phyloP scores from a whole-genome alignment of 2,329 filamentous ascomycete species.

The Sordariomycetes sp. region DNA sequence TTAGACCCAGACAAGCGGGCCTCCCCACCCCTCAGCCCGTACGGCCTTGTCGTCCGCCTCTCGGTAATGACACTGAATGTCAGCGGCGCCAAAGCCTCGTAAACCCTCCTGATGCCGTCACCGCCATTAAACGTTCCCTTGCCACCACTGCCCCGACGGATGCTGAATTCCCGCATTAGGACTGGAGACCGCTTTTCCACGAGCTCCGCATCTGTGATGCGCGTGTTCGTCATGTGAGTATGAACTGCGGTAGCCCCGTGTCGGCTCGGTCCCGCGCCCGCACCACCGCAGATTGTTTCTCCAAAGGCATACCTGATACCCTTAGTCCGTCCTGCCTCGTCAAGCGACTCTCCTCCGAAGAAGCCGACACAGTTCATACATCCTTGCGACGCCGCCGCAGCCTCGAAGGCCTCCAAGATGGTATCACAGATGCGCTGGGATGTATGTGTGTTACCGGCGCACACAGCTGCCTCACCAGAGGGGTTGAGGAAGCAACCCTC shows the following conservation, averaged over 20 bases:
- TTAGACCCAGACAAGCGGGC: conserved; percentile 72
- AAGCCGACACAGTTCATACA: conserved; percentile 79
- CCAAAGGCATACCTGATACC: too few relatives aligned
- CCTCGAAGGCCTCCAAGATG: conserved; percentile 56
- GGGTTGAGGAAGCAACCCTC: conserved; percentile 62
- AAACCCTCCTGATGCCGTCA: conserved; percentile 64
- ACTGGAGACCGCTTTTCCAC: conserved; percentile 52
- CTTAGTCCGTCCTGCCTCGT: neutral
- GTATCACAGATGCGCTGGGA: conserved; percentile 30
- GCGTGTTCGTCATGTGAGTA: conserved; percentile 58
- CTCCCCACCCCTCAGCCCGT: conserved; percentile 67
- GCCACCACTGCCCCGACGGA: conserved; percentile 51
- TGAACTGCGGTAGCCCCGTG: neutral
- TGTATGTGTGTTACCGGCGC: conserved; percentile 53
- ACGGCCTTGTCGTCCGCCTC: conserved; percentile 56
- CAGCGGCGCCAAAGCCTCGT: neutral
- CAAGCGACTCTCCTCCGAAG: conserved; percentile 44
- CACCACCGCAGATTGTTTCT: neutral
- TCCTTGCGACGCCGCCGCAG: conserved; percentile 67
- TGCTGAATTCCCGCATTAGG: conserved; percentile 54
- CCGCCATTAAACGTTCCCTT: conserved; percentile 43
- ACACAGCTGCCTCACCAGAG: conserved; percentile 64
- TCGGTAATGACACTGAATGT: conserved; percentile 52
- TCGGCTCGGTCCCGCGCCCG: neutral
- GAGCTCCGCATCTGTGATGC: conserved; percentile 46